phyloP scores from a whole-genome alignment of 805 yeast species.

The Pichia gijzeniarum region DNA sequence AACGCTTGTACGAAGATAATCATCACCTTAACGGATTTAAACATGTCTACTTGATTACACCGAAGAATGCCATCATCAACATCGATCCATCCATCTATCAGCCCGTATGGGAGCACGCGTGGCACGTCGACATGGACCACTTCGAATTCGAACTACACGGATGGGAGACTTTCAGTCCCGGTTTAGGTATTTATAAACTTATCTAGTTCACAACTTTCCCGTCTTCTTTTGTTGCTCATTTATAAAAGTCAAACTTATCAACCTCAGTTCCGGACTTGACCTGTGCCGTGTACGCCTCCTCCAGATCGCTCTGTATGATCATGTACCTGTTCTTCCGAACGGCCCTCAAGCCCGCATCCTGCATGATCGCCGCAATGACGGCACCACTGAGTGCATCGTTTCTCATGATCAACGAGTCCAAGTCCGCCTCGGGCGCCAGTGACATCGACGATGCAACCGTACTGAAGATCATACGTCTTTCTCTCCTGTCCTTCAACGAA shows the following conservation, averaged over 20 bases:
- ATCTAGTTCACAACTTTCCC: not conserved
- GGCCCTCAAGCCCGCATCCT: conserved; percentile 98
- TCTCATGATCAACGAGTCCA: conserved; percentile 89
- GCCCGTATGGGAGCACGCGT: conserved; percentile 31
- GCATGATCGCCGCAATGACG: conserved; percentile 98
- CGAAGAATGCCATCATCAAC: conserved; percentile 23
- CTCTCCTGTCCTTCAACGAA: conserved; percentile 91
- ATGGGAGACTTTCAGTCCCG: conserved; percentile 46
- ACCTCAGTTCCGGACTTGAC: conserved; percentile 93
- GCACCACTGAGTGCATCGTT: conserved; percentile 98
- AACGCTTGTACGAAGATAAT: too few relatives aligned
- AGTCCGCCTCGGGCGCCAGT: conserved; percentile 93
- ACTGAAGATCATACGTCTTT: conserved; percentile 90
- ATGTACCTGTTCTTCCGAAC: conserved; percentile 97
- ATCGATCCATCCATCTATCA: not conserved
- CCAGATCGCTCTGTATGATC: conserved; percentile 91
- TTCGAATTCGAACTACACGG: conserved; percentile 44
- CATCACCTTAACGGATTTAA: not conserved
- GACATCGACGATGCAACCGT: conserved; percentile 98
- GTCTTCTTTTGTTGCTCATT: conserved; percentile 35
- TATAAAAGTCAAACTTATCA: conserved; percentile 96
- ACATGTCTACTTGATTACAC: conserved; percentile 23
- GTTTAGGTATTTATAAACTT: conserved; percentile 48
- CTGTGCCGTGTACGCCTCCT: conserved; percentile 95
- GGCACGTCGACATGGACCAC: conserved; percentile 72